These are phyloP conservation scores for Carex littledalei DNA, from an alignment of 176 grass and related monocot genomes.

Conservation along the genomic window DNA sequence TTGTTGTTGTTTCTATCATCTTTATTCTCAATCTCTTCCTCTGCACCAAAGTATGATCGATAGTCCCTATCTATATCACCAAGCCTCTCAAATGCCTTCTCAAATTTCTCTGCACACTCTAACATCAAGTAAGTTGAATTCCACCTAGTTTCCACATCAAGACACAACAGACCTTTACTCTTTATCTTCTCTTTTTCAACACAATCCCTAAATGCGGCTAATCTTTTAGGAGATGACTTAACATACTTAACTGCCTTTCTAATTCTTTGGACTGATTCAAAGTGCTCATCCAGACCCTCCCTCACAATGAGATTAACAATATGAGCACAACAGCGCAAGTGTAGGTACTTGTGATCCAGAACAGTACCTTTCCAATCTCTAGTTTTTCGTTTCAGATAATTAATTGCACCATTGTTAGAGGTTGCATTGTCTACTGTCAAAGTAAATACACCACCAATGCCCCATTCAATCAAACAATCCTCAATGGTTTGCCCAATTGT, in stretches of 20 bases:
- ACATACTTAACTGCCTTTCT: background rate
- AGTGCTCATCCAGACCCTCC: conserved; percentile 6
- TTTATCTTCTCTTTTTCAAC: conserved; percentile 12
- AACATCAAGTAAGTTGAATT: background rate
- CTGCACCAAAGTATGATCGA: background rate
- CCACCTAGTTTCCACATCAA: background rate
- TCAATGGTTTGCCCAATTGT: conserved; percentile 4
- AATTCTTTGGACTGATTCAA: background rate
- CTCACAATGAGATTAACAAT: conserved; percentile 17
- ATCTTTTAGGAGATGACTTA: no score
- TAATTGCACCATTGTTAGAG: background rate
- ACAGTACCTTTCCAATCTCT: conserved; percentile 12
- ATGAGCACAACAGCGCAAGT: conserved; percentile 1
- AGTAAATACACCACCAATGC: background rate
- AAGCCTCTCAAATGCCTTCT: conserved; percentile 6
- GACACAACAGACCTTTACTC: conserved; percentile 1
- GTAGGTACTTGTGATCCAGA: background rate
- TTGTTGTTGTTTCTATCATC: background rate
- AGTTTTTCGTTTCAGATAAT: background rate
- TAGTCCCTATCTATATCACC: background rate
- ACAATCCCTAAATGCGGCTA: background rate
- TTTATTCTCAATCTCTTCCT: background rate
- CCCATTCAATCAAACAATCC: background rate
- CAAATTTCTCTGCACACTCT: conserved; percentile 12
- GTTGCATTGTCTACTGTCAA: conserved; percentile 22